Conservation (phyloP, 1,284 basidiomycete species). For the Leccinum fuscescens region DNA sequence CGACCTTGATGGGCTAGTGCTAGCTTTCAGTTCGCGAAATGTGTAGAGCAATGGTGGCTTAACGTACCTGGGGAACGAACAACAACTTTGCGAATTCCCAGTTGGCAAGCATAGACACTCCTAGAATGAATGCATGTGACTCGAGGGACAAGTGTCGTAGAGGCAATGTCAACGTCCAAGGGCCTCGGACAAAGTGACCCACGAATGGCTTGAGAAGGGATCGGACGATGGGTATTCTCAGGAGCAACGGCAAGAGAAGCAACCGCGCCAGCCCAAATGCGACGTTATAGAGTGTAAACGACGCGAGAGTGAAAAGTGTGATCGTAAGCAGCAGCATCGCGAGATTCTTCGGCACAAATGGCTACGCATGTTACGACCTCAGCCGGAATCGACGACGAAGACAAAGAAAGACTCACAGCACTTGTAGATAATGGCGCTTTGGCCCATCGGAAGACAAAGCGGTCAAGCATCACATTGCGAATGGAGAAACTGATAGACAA, state of each 20-base stretch:
- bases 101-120: conserved; percentile 45
- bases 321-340: conserved; percentile 36
- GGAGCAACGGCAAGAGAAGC: conserved; percentile 49
- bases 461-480: conserved; percentile 57
- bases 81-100: conserved; percentile 64
- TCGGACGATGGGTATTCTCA: conserved; percentile 51
- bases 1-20: conserved; percentile 43
- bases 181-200: conserved; percentile 58
- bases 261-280: conserved; percentile 45
- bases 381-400: not conserved
- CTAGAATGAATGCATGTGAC: conserved; percentile 47
- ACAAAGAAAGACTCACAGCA: conserved; percentile 18
- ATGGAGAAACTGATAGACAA: conserved; percentile 47
- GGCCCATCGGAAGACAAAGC: conserved; percentile 47
- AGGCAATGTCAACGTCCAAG: conserved; percentile 52
- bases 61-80: conserved; percentile 53
- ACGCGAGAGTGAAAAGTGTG: conserved; percentile 40
- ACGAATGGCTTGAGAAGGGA: conserved; percentile 54
- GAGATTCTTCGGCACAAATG: conserved; percentile 23
- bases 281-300: conserved; percentile 38
- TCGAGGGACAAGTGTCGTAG: conserved; percentile 46
- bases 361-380: conserved; percentile 13
- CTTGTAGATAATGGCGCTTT: conserved; percentile 14
- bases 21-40: not conserved
- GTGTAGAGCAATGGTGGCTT: not conserved